Conservation (phyloP, 2,329 filamentous ascomycete species). For the Fusarium fracticaudum region DNA sequence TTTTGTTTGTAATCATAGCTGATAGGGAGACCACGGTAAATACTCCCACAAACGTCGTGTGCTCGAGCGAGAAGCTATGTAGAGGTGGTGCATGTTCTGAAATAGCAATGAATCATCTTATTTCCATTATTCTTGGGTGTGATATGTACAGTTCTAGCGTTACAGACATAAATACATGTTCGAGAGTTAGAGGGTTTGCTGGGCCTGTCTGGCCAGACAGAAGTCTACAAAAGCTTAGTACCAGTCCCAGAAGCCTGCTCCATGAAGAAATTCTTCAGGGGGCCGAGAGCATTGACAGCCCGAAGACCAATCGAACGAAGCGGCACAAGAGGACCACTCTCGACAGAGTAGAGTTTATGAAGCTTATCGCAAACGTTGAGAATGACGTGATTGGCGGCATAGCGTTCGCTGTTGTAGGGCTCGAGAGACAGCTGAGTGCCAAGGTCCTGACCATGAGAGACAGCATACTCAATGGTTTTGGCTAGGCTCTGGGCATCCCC, state of each 20-base stretch:
- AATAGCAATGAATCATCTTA: slow-evolving; percentile 40
- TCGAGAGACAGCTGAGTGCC: slow-evolving; percentile 83
- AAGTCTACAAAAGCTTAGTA: slow-evolving; percentile 52
- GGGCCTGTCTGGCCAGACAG: background rate
- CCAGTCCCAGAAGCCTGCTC: slow-evolving; percentile 69
- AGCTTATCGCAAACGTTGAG: slow-evolving; percentile 87
- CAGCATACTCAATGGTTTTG: slow-evolving; percentile 77
- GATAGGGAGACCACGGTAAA: slow-evolving; percentile 50
- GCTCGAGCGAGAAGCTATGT: slow-evolving; percentile 41
- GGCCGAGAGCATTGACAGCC: slow-evolving; percentile 77
- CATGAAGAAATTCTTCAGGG: slow-evolving; percentile 90
- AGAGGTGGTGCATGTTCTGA: slow-evolving; percentile 38
- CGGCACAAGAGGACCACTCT: slow-evolving; percentile 81
- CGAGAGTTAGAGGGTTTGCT: background rate
- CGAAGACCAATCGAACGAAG: slow-evolving; percentile 80
- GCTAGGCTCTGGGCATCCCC: slow-evolving; percentile 86
- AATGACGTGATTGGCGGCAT: slow-evolving; percentile 81
- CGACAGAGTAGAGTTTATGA: slow-evolving; percentile 89
- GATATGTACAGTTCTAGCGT: slow-evolving; percentile 26
- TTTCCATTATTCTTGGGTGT: slow-evolving; percentile 15
- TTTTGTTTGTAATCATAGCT: slow-evolving; percentile 55
- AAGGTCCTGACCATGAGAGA: slow-evolving; percentile 86
- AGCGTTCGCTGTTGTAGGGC: slow-evolving; percentile 82
- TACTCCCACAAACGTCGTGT: slow-evolving; percentile 48
- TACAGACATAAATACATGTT: slow-evolving; percentile 27